Evolutionary conservation across 305 asterid genomes (phyloP), one percentile per base, ranked within the genome.

Genomic region (Plantago lanceolata): DNA sequence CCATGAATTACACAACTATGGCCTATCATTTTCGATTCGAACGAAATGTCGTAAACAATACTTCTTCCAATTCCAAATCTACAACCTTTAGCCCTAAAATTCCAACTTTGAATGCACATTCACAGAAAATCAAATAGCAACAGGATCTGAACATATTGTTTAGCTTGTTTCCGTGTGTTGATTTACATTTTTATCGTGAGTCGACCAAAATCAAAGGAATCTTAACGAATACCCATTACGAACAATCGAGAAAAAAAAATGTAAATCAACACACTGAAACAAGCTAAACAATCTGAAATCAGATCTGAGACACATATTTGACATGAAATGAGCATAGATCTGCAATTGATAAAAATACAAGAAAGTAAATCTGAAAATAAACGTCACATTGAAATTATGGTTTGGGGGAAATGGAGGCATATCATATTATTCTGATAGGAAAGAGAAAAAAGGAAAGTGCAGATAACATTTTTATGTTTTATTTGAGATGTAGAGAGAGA

Each of bases 221-320:
- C 78, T 71, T 18, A 57, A 69, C 7, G 20, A 29, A 55, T 31
- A 61, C 31, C 54, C 48, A 44, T n/a, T 28, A 57, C 48, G 44
- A 45, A 57, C 52, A 50, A 48, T 44, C 18, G 14, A 14, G 11
- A 81, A 73, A 31, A 20, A 48, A 69, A 40, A 3, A 51, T 35
- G 11, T 43, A 53, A 5, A 60, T 28, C 15, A 1, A 50, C 54
- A 50, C 44, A 74, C 15, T 71, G 24, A 17, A 8, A 40, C 28
- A 64, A 61, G 7, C 0, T 24, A 24, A 18, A 19, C 31, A 48
- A 59, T 40, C 55, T 50, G 13, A 43, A 68, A 67, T 69, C 78
- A 79, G 87, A 86, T 86, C 94, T 81, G 69, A 55, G n/a, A 45
- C 63, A 64, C 40, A 63, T 43, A 66, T 53, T 33, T 19, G 43